Evolutionary conservation across 106 monocot genomes (phyloP).

Genomic region (Platanthera guangdongensis): DNA sequence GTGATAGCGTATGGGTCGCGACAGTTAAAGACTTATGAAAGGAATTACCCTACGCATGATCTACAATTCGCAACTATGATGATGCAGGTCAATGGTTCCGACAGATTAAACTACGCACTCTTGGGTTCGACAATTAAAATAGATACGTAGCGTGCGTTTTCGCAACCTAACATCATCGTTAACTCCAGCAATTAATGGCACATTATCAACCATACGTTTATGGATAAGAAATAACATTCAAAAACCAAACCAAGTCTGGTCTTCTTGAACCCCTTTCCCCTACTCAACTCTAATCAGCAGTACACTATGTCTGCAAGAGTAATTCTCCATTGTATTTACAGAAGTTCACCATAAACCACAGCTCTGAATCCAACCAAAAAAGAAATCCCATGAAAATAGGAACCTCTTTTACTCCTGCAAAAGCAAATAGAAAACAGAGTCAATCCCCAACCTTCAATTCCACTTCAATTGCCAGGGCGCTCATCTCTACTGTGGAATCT

Average conservation of each 20-base stretch:
- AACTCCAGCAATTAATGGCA: too few relatives aligned
- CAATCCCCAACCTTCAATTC: conserved; percentile 3
- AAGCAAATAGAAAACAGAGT: neutral
- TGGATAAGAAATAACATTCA: neutral
- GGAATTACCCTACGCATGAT: too few relatives aligned
- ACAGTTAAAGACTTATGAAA: too few relatives aligned
- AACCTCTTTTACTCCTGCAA: neutral
- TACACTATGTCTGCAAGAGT: neutral
- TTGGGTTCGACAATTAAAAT: too few relatives aligned
- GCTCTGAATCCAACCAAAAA: neutral
- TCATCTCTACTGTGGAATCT: conserved; percentile 14
- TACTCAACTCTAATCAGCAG: neutral
- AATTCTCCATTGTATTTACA: neutral
- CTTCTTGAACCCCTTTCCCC: too few relatives aligned
- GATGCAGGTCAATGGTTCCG: too few relatives aligned
- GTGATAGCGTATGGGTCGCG: too few relatives aligned
- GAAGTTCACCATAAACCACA: neutral
- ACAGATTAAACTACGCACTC: too few relatives aligned
- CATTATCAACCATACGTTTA: neutral
- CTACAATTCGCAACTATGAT: too few relatives aligned
- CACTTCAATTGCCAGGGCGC: conserved; percentile 13
- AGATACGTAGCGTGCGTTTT: too few relatives aligned
- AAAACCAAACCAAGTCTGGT: neutral
- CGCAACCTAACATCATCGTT: too few relatives aligned
- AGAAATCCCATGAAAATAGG: neutral